Base-by-base conservation (phyloP, 1,284 basidiomycete genomes). In the Volvariella surrecta region DNA sequence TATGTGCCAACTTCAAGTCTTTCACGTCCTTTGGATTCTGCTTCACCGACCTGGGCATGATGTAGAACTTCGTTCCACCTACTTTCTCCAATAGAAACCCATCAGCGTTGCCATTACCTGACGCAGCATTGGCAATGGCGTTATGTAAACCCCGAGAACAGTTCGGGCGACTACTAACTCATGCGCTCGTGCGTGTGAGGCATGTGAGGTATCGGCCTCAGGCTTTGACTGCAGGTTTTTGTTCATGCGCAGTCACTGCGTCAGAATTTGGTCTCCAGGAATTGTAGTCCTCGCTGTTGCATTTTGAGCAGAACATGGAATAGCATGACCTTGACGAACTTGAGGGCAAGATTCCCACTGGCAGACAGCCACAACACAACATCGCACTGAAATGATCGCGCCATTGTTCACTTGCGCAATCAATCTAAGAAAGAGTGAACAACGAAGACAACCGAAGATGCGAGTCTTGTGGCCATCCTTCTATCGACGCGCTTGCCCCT, bases 221-320 rank as follows among this genome's bases (percentile, higher is more conserved):
- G n/a, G n/a, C 58, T 98, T 98, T 16, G 76, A 75, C 50, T 83
- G 74, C 22, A 97, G 77, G 0, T 86, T 91, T 63, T 89, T 87
- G 70, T 52, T 91, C 88, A 4, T 87, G 81, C 0, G 92, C 84
- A 1, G 91, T 96, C 39, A 97, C 94, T 1, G 86, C 72, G 13
- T 79, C 85, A 43, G 82, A 76, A 24, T 83, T 71, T 13, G 82
- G 82, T 18, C 94, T 70, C 90, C 89, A 94, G 3, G 89, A 81
- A 62, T 95, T 90, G 58, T 91, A 93, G 64, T 94, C 88, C 1
- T 94, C 16, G 87, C 78, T 0, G 92, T 96, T 46, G 90, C 90
- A 51, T 96, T 82, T 41, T 95, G 74, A 0, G 86, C 88, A 59
- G 94, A 95, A 58, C 2, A 52, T 1, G 32, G 15, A 46, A 11